Base-by-base conservation (phyloP, 2,329 filamentous ascomycete genomes). In the Calonectria multiphialidica region DNA sequence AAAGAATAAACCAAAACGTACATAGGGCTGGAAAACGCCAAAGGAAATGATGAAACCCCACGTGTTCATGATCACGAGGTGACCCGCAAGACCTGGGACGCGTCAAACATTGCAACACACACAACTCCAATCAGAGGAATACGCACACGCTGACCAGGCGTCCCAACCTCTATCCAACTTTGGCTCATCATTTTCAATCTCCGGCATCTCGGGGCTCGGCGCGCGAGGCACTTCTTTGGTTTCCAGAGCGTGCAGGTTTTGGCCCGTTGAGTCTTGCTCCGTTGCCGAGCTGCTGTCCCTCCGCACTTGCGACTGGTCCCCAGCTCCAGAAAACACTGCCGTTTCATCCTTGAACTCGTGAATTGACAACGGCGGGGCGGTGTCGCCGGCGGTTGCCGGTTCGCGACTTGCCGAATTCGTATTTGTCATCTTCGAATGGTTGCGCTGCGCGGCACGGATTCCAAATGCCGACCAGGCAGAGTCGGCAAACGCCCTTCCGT, bases 1-100 rank as follows among this genome's bases (percentile, higher is more conserved):
- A 5, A 30, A 61, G 1, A 10, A 40, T 9, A 23, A 30, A 5
- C 18, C 18, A 21, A 25, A 59, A 62, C 57, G 45, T 21, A 62
- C 57, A 23, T 62, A 62, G 16, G 57, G 57, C 23, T 62, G 57
- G 28, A 62, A 62, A 21, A 62, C 57, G 7, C 57, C 57, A 62
- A 62, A 62, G 9, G 57, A 62, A 15, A 62, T 33, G 16, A 62
- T 62, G 28, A 62, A 62, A 4, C 57, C 57, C 57, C 57, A 62
- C 9, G 57, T 62, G 28, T 62, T 62, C 57, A 62, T 62, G 21
- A 62, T 62, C 3, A 62, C 57, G 7, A 62, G 40, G 16, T 62
- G 57, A 62, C 57, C 57, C 7, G 57, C 57, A 15, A 62, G 9
- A 45, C 57, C 57, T 62, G 28, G 21, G 4, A 62, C 18, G 9